Base-by-base conservation (phyloP, 352 stramenopile genomes). In the Globisporangium abappressorium region DNA sequence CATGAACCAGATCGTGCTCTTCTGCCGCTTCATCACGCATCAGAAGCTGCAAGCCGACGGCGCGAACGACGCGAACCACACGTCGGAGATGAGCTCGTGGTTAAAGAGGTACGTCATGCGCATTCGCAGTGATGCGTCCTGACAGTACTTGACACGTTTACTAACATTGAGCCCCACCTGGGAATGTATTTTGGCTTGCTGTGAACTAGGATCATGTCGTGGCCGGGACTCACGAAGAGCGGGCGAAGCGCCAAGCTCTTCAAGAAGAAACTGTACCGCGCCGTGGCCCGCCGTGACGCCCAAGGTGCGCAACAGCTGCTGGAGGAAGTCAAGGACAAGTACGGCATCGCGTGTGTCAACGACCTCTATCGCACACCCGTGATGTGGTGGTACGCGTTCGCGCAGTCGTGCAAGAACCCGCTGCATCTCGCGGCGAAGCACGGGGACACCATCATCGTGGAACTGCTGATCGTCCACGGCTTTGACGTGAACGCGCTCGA, bases 21-120 rank as follows among this genome's bases (percentile, higher is more conserved):
- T 93, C 57, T 89, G 80, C 26, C 81, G 82, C 46, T 94, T 94
- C 38, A 71, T 90, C 30, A 82, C 80, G 49, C 85, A 94, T 66
- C 74, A 91, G 22, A 91, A 91, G 68, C 78, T 94, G 0, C 85
- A 94, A 41, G 78, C 84, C 0, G 84, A 90, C 46, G 78, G 80
- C 5, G 77, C 69, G 0, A 89, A 93, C 60, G 85, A 92, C 68
- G 72, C 82, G 15, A 80, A 75, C 0, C 83, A 93, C 65, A 91
- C 85, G 9, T 90, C 85, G 3, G 73, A 74, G 8, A 67, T 92
- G 9, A 78, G 76, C 22, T 75, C 74, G 54, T 86, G 77, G 70
- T 67, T 85, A 2, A 76, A 74, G 63, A 58, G 71, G 47, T 63
- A 14, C 55, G 47, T 64, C 0, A 20, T 30, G 6, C 58, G 20